A percentile compares a stretch with the other conserved stretches of the same genome.
Evolutionary conservation across 305 asterid species (phyloP).

Genomic region (Monarda citriodora): DNA sequence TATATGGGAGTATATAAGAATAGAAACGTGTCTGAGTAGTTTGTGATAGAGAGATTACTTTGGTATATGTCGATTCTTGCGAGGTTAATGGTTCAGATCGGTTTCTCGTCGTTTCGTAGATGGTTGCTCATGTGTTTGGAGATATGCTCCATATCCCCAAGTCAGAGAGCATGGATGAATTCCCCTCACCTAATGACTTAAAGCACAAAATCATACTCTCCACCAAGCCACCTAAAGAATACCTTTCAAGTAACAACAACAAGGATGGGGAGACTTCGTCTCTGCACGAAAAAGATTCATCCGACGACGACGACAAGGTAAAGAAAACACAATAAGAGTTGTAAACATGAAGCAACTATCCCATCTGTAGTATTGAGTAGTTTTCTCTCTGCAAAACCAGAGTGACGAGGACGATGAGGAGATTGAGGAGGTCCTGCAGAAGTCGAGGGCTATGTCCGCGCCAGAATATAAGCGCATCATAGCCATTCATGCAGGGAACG

Average conservation of each 20-base stretch:
- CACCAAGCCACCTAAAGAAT: conserved; percentile 90
- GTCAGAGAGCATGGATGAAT: conserved; percentile 51
- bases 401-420: conserved; percentile 28
- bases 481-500: conserved; percentile 77
- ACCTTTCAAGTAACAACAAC: conserved; percentile 36
- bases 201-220: conserved; percentile 73
- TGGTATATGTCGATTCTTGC: no score
- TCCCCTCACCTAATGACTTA: conserved; percentile 77
- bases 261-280: conserved; percentile 33
- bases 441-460: conserved; percentile 41
- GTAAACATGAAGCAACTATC: neutral
- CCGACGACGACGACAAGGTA: conserved; percentile 60
- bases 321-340: neutral
- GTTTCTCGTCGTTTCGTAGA: neutral
- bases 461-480: conserved; percentile 71
- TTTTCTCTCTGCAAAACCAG: conserved; percentile 10
- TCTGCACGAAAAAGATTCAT: conserved; percentile 45
- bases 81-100: no score
- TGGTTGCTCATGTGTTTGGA: conserved; percentile 51
- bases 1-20: no score
- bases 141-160: conserved; percentile 75
- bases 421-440: conserved; percentile 22
- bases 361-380: neutral
- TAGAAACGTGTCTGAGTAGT: no score
- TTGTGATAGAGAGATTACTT: no score